A percentile compares a stretch with the other conserved stretches of the same genome.
These are phyloP conservation scores for Colletotrichum destructivum DNA, from an alignment of 2,329 filamentous ascomycete species.

Conservation along the genomic window DNA sequence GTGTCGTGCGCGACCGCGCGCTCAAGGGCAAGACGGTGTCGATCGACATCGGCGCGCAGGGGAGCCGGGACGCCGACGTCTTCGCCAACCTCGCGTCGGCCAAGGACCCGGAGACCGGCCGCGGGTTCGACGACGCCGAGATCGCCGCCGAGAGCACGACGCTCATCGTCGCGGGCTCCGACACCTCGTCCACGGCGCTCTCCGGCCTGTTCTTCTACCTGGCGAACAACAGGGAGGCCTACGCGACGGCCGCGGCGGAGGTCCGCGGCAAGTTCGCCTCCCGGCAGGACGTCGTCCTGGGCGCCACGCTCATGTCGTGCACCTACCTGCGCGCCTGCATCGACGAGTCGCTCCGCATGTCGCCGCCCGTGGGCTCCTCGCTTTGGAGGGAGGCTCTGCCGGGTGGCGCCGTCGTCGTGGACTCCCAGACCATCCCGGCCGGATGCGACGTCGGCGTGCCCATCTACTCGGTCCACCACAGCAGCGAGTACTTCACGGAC, in stretches of 20 bases:
- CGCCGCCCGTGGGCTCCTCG: conserved; percentile 16
- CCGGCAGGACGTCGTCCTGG: too few species aligned
- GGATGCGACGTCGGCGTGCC: conserved; percentile 27
- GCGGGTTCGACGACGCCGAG: background rate
- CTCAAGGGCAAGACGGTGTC: conserved; percentile 11
- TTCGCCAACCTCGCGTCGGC: conserved; percentile 16
- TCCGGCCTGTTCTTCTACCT: conserved; percentile 33
- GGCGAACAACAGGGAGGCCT: conserved; percentile 13
- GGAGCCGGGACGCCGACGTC: background rate
- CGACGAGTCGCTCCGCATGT: conserved; percentile 25
- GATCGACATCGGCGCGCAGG: background rate
- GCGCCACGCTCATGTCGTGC: background rate
- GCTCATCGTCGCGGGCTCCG: background rate
- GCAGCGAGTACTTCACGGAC: conserved; percentile 14
- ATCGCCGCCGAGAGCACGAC: conserved; percentile 28
- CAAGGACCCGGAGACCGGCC: conserved; percentile 26
- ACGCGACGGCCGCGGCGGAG: conserved; percentile 20
- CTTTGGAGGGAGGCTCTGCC: conserved; percentile 18
- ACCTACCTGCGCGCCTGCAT: conserved; percentile 29
- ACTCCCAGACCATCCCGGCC: conserved; percentile 5
- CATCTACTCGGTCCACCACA: conserved; percentile 30
- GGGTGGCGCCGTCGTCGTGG: conserved; percentile 8
- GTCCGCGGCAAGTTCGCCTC: conserved; percentile 13
- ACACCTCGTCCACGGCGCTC: conserved; percentile 30
- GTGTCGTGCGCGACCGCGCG: conserved; percentile 19